phyloP scores from a whole-genome alignment of 1,284 basidiomycete genomes.

The Mycosarcoma maydis region DNA sequence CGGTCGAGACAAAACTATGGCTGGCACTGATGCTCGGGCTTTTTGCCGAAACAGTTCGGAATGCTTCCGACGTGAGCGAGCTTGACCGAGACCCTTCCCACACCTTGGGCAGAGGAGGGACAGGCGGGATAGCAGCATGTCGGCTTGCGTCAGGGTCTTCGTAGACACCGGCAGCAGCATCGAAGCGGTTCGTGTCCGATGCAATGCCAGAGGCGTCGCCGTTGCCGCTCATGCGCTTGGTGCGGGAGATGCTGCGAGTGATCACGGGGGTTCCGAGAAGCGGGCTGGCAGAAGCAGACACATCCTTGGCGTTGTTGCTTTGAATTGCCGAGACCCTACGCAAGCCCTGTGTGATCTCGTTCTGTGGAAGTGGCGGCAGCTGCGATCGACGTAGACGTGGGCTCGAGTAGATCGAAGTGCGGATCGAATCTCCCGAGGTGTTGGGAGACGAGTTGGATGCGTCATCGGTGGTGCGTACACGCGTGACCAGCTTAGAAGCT shows the following conservation, averaged over 20 bases:
- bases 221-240: slow-evolving; percentile 44
- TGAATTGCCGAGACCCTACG: slow-evolving; percentile 25
- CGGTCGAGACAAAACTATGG: slow-evolving; percentile 33
- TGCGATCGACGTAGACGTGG: slow-evolving; percentile 50
- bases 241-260: slow-evolving; percentile 21
- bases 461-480: slow-evolving; percentile 27
- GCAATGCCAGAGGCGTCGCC: slow-evolving; percentile 30
- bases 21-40: slow-evolving; percentile 25
- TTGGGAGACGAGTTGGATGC: not conserved
- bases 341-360: slow-evolving; percentile 33
- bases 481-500: slow-evolving; percentile 34
- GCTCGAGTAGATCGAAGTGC: slow-evolving; percentile 42
- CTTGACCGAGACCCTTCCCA: slow-evolving; percentile 78
- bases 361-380: slow-evolving; percentile 54
- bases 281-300: slow-evolving; percentile 18
- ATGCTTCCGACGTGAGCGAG: slow-evolving; percentile 62
- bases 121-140: slow-evolving; percentile 78
- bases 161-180: slow-evolving; percentile 12
- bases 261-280: slow-evolving; percentile 13
- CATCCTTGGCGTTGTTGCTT: slow-evolving; percentile 11
- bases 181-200: slow-evolving; percentile 22
- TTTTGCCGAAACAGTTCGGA: slow-evolving; percentile 23
- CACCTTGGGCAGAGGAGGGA: slow-evolving; percentile 94
- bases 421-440: slow-evolving; percentile 13
- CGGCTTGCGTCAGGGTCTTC: slow-evolving; percentile 26